These are phyloP conservation scores for Plasmodium chabaudi DNA, from an alignment of 169 alveolate species.

Conservation along the genomic window DNA sequence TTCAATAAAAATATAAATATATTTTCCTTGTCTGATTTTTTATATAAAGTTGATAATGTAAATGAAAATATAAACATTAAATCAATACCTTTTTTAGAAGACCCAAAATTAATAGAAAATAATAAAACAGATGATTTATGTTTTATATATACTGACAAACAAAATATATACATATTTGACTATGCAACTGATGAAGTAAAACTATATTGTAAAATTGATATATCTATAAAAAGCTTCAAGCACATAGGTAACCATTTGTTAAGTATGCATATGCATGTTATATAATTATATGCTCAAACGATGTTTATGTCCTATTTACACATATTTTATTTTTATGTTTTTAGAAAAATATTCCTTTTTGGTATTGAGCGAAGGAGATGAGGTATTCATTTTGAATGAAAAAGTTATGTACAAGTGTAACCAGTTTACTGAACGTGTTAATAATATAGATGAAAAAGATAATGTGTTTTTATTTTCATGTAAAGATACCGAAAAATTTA, in stretches of 20 bases:
- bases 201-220: slow-evolving; percentile 6
- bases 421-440: slow-evolving; percentile 15
- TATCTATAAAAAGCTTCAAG: slow-evolving; percentile 9
- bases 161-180: slow-evolving; percentile 53
- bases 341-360: slow-evolving; percentile 23
- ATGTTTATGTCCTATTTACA: neutral
- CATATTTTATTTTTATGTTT: neutral
- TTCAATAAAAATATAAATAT: slow-evolving; percentile 39
- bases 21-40: slow-evolving; percentile 63
- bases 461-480: slow-evolving; percentile 40
- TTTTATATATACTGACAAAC: slow-evolving; percentile 45
- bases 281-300: neutral
- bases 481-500: slow-evolving; percentile 45
- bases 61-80: slow-evolving; percentile 53
- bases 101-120: slow-evolving; percentile 46
- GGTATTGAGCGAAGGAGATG: slow-evolving; percentile 26
- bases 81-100: slow-evolving; percentile 51
- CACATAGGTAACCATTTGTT: slow-evolving; percentile 21
- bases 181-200: slow-evolving; percentile 49
- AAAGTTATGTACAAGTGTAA: slow-evolving; percentile 28
- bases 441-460: slow-evolving; percentile 61
- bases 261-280: neutral
- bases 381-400: slow-evolving; percentile 17
- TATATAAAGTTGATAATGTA: slow-evolving; percentile 66
- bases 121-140: slow-evolving; percentile 40